Conservation (phyloP, 176 grass and related monocot genomes). For the Elymus sibiricus region DNA sequence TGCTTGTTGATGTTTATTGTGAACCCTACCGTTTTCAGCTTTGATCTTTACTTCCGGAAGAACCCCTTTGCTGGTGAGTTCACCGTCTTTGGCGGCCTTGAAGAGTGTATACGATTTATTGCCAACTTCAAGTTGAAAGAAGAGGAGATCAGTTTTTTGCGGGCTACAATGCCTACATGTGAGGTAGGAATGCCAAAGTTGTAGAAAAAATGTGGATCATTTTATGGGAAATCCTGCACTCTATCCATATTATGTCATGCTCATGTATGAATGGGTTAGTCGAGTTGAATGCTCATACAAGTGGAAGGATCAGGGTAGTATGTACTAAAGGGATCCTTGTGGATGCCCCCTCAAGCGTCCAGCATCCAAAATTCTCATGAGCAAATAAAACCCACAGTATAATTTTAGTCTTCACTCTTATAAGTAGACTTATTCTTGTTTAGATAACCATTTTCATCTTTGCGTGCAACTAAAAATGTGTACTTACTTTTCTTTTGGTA, state of each 20-base stretch:
- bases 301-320: not conserved
- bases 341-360: not conserved
- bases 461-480: not conserved
- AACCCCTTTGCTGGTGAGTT: conserved; percentile 92
- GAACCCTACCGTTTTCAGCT: conserved; percentile 47
- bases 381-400: not conserved
- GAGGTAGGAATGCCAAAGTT: conserved; percentile 48
- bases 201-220: not conserved
- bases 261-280: not conserved
- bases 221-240: not conserved
- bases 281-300: not conserved
- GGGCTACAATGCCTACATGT: conserved; percentile 59
- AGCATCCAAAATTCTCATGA: not conserved
- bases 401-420: not conserved
- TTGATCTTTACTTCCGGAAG: conserved; percentile 95
- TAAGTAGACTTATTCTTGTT: not conserved
- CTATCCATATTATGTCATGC: not conserved
- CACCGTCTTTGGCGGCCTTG: conserved; percentile 90
- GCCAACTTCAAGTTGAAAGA: conserved; percentile 87
- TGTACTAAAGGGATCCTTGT: not conserved
- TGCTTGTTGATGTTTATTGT: not conserved
- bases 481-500: not conserved
- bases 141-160: conserved; percentile 78
- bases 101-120: conserved; percentile 92
- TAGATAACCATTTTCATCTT: not conserved